These are phyloP conservation scores for Malassezia obtusa DNA, from an alignment of 1,284 basidiomycete genomes.

Conservation along the genomic window DNA sequence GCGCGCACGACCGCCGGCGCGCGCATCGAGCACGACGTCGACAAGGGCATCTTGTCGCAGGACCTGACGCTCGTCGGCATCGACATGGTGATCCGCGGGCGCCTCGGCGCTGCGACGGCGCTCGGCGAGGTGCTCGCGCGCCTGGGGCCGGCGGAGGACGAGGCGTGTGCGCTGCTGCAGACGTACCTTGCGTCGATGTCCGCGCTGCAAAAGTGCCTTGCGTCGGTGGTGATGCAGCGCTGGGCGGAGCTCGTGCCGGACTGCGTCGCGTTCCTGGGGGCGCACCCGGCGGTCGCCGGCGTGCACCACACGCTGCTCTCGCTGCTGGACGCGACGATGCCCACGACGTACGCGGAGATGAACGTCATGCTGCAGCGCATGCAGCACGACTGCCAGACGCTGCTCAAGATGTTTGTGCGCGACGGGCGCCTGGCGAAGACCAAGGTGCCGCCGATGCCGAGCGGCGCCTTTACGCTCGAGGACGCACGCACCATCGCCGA, in stretches of 20 bases:
- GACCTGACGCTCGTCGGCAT: conserved; percentile 73
- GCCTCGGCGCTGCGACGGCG: conserved; percentile 70
- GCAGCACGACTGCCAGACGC: conserved; percentile 66
- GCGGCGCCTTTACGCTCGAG: conserved; percentile 65
- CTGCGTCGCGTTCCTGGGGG: conserved; percentile 19
- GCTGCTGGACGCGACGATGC: conserved; percentile 64
- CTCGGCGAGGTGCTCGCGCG: conserved; percentile 63
- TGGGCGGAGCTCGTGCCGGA: conserved; percentile 58
- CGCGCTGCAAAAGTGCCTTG: conserved; percentile 80
- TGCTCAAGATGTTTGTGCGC: conserved; percentile 67
- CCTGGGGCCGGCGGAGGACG: conserved; percentile 50
- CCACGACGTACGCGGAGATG: conserved; percentile 85
- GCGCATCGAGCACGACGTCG: conserved; percentile 69
- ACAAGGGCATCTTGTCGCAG: conserved; percentile 88
- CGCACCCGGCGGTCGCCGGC: conserved; percentile 18
- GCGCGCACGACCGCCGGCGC: conserved; percentile 36
- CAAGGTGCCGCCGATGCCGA: conserved; percentile 65
- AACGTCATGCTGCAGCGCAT: conserved; percentile 68
- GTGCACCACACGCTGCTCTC: conserved; percentile 59
- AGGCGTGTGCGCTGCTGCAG: conserved; percentile 57
- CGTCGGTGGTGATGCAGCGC: conserved; percentile 77
- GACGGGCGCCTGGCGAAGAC: conserved; percentile 77
- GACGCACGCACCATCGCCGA: conserved; percentile 67
- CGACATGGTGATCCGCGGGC: conserved; percentile 70
- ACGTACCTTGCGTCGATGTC: conserved; percentile 76